These are phyloP conservation scores for Diaporthe aspalathi DNA, from an alignment of 2,329 filamentous ascomycete genomes.

Conservation along the genomic window DNA sequence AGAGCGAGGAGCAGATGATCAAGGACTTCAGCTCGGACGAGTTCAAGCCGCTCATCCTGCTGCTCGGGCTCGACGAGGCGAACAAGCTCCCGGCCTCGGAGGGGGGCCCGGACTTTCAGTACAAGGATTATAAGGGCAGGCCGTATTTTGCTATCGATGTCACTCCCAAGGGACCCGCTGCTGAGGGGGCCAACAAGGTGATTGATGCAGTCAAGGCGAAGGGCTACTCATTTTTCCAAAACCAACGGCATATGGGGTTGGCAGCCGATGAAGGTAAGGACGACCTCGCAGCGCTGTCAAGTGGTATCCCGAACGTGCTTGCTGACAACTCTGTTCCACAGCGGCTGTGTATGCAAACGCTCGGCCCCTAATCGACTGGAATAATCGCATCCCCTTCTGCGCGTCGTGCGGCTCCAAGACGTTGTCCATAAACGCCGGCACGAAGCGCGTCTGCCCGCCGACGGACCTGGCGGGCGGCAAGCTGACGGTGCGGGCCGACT, in stretches of 20 bases:
- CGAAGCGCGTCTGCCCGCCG: constrained; percentile 82
- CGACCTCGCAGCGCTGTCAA: not conserved
- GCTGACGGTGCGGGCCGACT: constrained; percentile 71
- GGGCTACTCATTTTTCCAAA: constrained; percentile 74
- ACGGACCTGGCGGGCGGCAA: constrained; percentile 67
- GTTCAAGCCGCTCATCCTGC: constrained; percentile 78
- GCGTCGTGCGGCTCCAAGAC: constrained; percentile 88
- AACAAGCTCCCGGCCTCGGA: constrained; percentile 45
- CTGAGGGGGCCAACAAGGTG: constrained; percentile 66
- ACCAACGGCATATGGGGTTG: constrained; percentile 58
- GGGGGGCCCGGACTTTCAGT: constrained; percentile 60
- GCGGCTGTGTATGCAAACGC: constrained; percentile 93
- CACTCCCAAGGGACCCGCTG: constrained; percentile 75
- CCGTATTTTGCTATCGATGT: constrained; percentile 94
- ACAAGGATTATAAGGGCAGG: constrained; percentile 78
- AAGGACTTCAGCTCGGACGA: constrained; percentile 78
- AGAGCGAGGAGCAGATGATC: constrained; percentile 78
- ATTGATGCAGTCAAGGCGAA: constrained; percentile 68
- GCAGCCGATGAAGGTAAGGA: constrained; percentile 59
- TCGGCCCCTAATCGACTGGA: constrained; percentile 92
- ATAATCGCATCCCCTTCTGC: constrained; percentile 91
- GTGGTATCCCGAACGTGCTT: not conserved
- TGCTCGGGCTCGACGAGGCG: constrained; percentile 83
- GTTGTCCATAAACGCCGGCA: constrained; percentile 80
- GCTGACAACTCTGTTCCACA: constrained; percentile 50